Evolutionary conservation across 768 basidiomycete species (phyloP), one percentile per base, ranked within the genome.

Genomic region (Boletus tylopilopsis): DNA sequence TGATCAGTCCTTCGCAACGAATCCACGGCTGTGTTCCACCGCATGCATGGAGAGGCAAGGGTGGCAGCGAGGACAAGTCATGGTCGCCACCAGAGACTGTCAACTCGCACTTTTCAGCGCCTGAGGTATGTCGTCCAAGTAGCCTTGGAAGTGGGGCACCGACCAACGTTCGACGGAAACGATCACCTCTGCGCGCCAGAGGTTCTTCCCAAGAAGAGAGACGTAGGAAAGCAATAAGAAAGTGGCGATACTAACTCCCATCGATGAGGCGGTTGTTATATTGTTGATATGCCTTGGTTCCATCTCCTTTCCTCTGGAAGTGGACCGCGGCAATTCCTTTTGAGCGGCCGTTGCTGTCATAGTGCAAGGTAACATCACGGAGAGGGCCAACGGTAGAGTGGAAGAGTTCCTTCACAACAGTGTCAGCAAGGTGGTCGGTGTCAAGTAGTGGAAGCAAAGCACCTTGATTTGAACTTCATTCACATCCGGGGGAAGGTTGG

Each of bases 261-360:
- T 99, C 96, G 83, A 99, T 94, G 75, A 98, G 88, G 68, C 96
- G 87, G 75, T 90, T 91, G 81, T 99, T 92, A 78, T 98, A 99
- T 57, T 90, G 82, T 61, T 87, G 79, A 71, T 85, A 94, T 3
- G 96, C 96, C 78, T 87, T 91, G 67, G 83, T 83, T 50, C 87
- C 96, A 63, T 94, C 92, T 50, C 93, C 94, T 63, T 85, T 87
- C 62, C 79, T 81, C 60, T 76, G 75, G 78, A 98, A 98, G 59
- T 82, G 76, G 50, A 99, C 86, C 13, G 87, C 80, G 30, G 95
- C 95, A 53, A 85, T 77, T 50, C 96, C 96, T 66, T 94, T 95
- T 39, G 90, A 94, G 60, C 87, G 85, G 41, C 96, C 96, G 50
- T 76, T 69, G 39, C 80, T 73, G 73, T 94, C 90, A 70, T 91